Base-by-base conservation (phyloP, 2,329 filamentous ascomycete genomes). In the Uncinocarpus reesii region DNA sequence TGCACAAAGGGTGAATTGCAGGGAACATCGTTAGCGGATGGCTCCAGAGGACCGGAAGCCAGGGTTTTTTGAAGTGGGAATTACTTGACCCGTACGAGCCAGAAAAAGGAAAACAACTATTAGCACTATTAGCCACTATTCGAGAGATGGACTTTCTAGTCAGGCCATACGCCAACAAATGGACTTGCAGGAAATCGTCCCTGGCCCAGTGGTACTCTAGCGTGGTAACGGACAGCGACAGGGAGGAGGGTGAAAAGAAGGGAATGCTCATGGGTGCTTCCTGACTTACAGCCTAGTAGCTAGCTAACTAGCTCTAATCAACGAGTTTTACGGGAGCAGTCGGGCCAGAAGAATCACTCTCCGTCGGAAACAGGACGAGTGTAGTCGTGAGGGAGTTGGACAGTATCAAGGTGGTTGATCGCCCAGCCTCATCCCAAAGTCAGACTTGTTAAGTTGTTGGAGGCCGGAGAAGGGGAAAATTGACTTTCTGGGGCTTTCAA, bases 401-500 rank as follows among this genome's bases (percentile, higher is more conserved):
- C 2, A 13, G 7, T 11, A 23, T 23, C 4, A 15, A 18, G 43
- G 23, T 29, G 21, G 32, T 37, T 18, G 42, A 45, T 45, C 31
- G 42, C 13, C 32, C 43, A 46, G 21, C 43, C 43, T 29, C 24
- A 20, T 37, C n/a, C 42, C 42, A 28, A 15, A 42, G n/a, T 16
- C 11, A 16, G 6, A 16, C 7, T 13, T 7, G 13, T 21, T 21
- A 2, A 18, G 20, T 37, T 16, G 3, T 4, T 16, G 42, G 20
- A 15, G 42, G 10, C 10, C 16, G n/a, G 7, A 2, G 34, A 46
- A 20, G 20, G 32, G 23, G 8, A 18, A 38, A 47, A 31, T 47
- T 47, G 44, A 47, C 35, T 47, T 47, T 47, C 23, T 10, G 44
- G 32, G 44, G 44, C 34, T 40, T 47, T 37, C 44, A 40, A 47